Evolutionary conservation across 2,329 filamentous ascomycete genomes (phyloP), one percentile per base, ranked within the genome.

Genomic region (Aspergillus latus): DNA sequence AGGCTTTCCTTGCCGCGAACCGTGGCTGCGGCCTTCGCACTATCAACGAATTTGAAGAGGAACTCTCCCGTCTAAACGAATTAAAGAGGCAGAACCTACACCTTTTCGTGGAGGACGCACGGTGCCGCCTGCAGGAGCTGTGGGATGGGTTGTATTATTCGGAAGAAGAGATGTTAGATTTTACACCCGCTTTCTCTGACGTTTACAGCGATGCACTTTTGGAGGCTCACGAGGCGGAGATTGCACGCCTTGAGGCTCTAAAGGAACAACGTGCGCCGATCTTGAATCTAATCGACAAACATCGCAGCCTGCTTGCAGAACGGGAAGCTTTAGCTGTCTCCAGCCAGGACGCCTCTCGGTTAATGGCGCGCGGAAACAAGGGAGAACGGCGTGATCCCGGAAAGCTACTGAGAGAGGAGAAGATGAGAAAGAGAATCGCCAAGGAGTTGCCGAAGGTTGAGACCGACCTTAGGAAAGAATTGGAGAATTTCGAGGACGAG

Each of bases 161-260:
- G 0, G 94, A 99, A 71, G 94, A 99, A 68, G 94, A 99, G 76
- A 97, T 97, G 92, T 84, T 97, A 55, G 92, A 97, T 64, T 99
- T 99, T 66, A 94, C 92, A 0, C 94, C 95, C 0, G 94, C 92
- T 42, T 97, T 97, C 72, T 96, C 92, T 9, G 94, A 97, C 70
- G 93, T 97, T 16, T 97, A 95, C 76, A 97, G 92, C 66, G 94
- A 99, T 72, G 94, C 94, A 4, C 82, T 99, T 8, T 84, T 99
- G 0, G 92, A 96, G 62, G 92, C 94, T 0, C 95, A 99, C 68
- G 94, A 99, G 77, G 87, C 88, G 16, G 95, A 99, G 70, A 92
- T 99, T 62, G 78, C 80, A 5, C 85, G 92, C 21, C 80, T 99
- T 0, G 90, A 96, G 72, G 80, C 85, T 2, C 79, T 99, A 34